Evolutionary conservation across 2,329 filamentous ascomycete genomes (phyloP).

Genomic region (Juglanconis sp.): DNA sequence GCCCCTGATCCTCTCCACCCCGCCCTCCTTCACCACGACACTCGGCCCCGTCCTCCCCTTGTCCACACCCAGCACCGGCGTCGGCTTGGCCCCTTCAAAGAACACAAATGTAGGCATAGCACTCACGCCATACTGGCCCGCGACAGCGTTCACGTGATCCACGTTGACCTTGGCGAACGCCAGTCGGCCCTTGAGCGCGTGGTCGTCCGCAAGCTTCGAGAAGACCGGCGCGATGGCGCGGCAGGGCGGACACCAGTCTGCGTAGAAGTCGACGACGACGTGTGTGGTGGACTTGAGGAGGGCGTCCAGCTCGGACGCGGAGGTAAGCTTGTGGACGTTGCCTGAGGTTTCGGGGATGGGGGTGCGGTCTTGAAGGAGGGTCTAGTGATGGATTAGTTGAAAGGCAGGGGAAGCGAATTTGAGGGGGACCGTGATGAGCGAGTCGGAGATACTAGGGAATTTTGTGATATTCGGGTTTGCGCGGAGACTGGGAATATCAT

Average conservation of each 20-base stretch:
- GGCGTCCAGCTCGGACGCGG: conserved; percentile 31
- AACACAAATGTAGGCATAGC: conserved; percentile 56
- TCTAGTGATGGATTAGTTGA: conserved; percentile 4
- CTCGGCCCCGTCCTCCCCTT: conserved; percentile 15
- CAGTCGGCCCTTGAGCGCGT: conserved; percentile 35
- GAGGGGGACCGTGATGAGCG: too few relatives aligned
- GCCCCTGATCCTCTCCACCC: conserved; percentile 30
- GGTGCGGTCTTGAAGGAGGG: conserved; percentile 24
- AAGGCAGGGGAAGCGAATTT: not conserved
- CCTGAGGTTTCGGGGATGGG: conserved; percentile 39
- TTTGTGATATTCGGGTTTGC: too few relatives aligned
- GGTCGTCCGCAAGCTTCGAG: conserved; percentile 38
- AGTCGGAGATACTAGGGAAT: too few relatives aligned
- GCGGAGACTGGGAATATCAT: too few relatives aligned
- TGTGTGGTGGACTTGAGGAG: conserved; percentile 38
- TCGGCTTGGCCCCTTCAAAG: conserved; percentile 46
- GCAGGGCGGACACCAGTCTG: conserved; percentile 51
- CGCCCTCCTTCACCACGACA: conserved; percentile 10
- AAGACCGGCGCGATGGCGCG: conserved; percentile 45
- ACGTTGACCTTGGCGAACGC: conserved; percentile 57
- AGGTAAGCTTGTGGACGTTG: conserved; percentile 33
- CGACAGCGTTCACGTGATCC: conserved; percentile 48
- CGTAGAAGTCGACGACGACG: conserved; percentile 48
- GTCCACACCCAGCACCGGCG: conserved; percentile 29
- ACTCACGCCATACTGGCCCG: conserved; percentile 44